Conservation (phyloP, 768 basidiomycete species). For the Tylopilus sp. region DNA sequence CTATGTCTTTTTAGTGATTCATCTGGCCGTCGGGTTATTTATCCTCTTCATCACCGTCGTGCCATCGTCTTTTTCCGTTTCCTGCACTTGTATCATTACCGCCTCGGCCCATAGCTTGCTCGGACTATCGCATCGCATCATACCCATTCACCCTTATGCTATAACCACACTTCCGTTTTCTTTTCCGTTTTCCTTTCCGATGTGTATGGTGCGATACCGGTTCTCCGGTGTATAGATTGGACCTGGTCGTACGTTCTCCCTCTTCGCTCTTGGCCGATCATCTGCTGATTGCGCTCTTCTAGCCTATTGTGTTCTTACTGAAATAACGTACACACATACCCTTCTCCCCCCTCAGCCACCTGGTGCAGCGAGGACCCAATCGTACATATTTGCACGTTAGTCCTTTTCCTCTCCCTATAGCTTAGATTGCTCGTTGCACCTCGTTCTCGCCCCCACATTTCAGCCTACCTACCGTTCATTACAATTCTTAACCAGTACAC, state of each 20-base stretch:
- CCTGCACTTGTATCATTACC: conserved; percentile 32
- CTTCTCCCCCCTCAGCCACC: conserved; percentile 1
- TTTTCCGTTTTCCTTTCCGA: conserved; percentile 1
- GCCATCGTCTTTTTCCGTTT: background rate
- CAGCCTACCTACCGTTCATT: conserved; percentile 25
- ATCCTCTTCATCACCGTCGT: conserved; percentile 11
- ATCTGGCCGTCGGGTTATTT: conserved; percentile 18
- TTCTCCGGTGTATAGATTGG: conserved; percentile 30
- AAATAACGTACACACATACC: conserved; percentile 30
- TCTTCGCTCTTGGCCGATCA: background rate
- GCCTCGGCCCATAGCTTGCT: conserved; percentile 25
- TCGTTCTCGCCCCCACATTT: conserved; percentile 6
- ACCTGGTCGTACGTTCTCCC: conserved; percentile 21
- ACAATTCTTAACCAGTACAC: conserved; percentile 25
- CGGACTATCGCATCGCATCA: conserved; percentile 34
- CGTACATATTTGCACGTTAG: conserved; percentile 20
- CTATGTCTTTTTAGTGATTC: conserved; percentile 29
- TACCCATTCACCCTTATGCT: conserved; percentile 26
- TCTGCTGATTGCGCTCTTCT: conserved; percentile 7
- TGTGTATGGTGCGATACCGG: conserved; percentile 34
- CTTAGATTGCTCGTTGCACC: conserved; percentile 26
- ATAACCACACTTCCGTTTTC: conserved; percentile 10
- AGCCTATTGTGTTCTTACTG: conserved; percentile 28
- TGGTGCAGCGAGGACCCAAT: conserved; percentile 20
- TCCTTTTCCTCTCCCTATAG: conserved; percentile 4